Base-by-base conservation (phyloP, 2,329 filamentous ascomycete genomes). In the Penicillium sclerotiorum region DNA sequence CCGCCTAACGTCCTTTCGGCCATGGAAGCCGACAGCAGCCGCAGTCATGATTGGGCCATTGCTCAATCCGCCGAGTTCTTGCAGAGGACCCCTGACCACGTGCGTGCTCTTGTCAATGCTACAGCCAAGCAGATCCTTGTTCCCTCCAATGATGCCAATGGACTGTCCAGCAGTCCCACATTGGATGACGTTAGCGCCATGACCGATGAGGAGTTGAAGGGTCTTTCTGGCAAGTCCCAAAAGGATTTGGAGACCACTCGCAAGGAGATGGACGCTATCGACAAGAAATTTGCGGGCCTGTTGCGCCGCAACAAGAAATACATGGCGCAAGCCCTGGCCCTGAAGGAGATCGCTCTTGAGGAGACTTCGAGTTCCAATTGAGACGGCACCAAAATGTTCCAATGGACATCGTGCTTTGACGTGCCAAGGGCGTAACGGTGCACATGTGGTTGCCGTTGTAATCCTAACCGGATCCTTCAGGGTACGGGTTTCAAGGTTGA, bases 231-330 rank as follows among this genome's bases (percentile, higher is more conserved):
- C 36, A 68, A 67, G 38, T 73, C 73, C 4, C 72, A 75, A 22
- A 81, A 85, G 45, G 87, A 93, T 68, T 85, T 91, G 73, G 87
- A 91, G 57, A 76, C 77, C 8, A 81, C 92, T 58, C 84, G 86
- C 68, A 79, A 80, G 58, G 86, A 93, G 52, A 85, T 91, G 60
- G 78, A 77, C 47, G 50, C 63, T 4, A 62, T 74, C 28, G 74
- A 77, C 53, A 77, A 77, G 60, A 73, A 74, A 52, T 62, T 74
- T 22, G 57, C 56, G 20, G 71, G 66, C 9, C 55, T 74, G 20
- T 66, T 74, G 30, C 73, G 73, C 38, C 64, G 72, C 9, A 75
- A 74, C 59, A 73, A 69, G 58, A 74, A 74, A 53, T 59, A 74
- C 22, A n/a, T n/a, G n/a, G n/a, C n/a, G n/a, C n/a, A n/a, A n/a